Conservation (phyloP, 345 rosid species). For the Populus deltoides region DNA sequence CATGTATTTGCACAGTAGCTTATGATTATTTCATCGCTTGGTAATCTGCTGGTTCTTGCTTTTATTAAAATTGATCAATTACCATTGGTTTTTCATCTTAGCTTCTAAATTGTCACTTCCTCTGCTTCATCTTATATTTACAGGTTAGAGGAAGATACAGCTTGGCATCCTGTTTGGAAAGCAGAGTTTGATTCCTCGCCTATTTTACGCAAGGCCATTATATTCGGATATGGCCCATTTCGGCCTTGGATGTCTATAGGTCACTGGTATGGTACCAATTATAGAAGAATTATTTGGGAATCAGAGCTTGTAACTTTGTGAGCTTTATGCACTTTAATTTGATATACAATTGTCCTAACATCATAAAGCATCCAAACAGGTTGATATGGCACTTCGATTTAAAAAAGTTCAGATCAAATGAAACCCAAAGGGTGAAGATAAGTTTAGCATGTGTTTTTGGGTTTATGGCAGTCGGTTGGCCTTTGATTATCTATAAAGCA, state of each 20-base stretch:
- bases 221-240: conserved; percentile 82
- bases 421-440: conserved; percentile 78
- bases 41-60: conserved; percentile 3
- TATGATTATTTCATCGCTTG: background rate
- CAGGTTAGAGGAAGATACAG: conserved; percentile 87
- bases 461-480: conserved; percentile 95
- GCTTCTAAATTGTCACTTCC: conserved; percentile 3
- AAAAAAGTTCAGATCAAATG: conserved; percentile 81
- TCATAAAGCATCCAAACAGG: conserved; percentile 42
- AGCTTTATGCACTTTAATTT: background rate
- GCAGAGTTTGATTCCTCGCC: conserved; percentile 71
- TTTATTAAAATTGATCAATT: background rate
- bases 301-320: background rate
- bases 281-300: background rate
- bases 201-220: conserved; percentile 61
- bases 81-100: background rate
- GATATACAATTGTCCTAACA: conserved; percentile 1
- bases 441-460: conserved; percentile 94
- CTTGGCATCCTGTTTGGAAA: conserved; percentile 84
- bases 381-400: conserved; percentile 75
- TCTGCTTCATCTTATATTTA: conserved; percentile 8
- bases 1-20: background rate
- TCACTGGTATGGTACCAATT: conserved; percentile 59
- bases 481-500: conserved; percentile 70
- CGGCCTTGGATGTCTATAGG: conserved; percentile 96